Base-by-base conservation (phyloP, 495 filamentous ascomycete genomes). In the Letharia columbiana region DNA sequence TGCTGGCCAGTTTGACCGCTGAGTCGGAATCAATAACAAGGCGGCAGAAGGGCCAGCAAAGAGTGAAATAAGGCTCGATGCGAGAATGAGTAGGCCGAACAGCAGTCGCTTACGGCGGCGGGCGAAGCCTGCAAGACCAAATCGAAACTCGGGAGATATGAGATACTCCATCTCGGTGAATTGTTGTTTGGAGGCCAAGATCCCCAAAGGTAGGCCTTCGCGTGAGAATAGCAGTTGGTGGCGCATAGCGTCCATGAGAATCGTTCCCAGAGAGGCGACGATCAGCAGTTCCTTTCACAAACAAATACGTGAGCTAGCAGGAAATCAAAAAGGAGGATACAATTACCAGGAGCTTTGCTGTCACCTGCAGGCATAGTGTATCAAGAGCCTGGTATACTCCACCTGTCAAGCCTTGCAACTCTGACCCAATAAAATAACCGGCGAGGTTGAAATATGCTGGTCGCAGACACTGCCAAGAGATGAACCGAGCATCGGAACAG, bases 21-120 rank as follows among this genome's bases (percentile, higher is more conserved):
- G 58, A 39, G 35, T 57, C 35, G 64, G 64, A 23, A 62, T 50
- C 58, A 62, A 31, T 31, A 66, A 62, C 28, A 66, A 54, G 42
- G 65, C 65, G 41, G 65, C 54, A 3, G 65, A 45, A 52, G 65
- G 65, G 7, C 65, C 65, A 50, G 65, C 65, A 20, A 66, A 62
- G 45, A 66, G 57, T 35, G 65, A 61, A 3, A 66, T 62, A 18
- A 66, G 58, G 37, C 28, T 66, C 5, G 59, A 52, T 33, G 39
- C 15, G 39, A 66, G 40, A 23, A 62, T 49, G 31, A 66, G 28
- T 37, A 62, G 11, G 35, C 65, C 65, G 52, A 42, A 66, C 28
- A 60, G 35, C 23, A 62, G 1, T n/a, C n/a, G 23, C 54, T 66
- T 61, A 42, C 35, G 54, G 17, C 57, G 54, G 12, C 20, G 65